Conservation (phyloP, 257 asterid species). For the Solanum chilense region DNA sequence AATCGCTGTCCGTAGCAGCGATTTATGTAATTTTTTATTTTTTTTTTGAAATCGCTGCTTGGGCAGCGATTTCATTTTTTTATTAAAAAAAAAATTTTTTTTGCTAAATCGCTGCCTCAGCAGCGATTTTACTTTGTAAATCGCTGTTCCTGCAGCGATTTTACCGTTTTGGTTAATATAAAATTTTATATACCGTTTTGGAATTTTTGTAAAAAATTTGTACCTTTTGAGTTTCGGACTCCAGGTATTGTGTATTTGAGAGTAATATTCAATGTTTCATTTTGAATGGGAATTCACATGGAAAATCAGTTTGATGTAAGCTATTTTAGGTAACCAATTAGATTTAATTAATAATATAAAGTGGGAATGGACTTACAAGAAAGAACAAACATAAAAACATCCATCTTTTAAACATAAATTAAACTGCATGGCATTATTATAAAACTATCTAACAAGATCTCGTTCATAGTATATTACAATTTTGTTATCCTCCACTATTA, state of each 20-base stretch:
- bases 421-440: background rate
- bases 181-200: too few relatives aligned
- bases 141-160: too few relatives aligned
- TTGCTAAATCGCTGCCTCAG: too few relatives aligned
- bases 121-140: too few relatives aligned
- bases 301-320: background rate
- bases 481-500: background rate
- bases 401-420: background rate
- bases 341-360: background rate
- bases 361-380: background rate
- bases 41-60: too few relatives aligned
- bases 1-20: too few relatives aligned
- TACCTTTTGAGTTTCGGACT: too few relatives aligned
- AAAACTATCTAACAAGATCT: conserved; percentile 3
- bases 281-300: conserved; percentile 1
- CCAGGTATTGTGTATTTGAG: background rate
- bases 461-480: background rate
- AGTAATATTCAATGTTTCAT: background rate
- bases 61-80: too few relatives aligned
- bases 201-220: too few relatives aligned
- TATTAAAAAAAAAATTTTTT: too few relatives aligned
- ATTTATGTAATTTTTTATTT: too few relatives aligned
- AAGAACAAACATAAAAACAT: background rate
- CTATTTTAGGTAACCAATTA: background rate
- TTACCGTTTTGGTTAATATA: too few relatives aligned